phyloP scores from a whole-genome alignment of 2,329 filamentous ascomycete genomes.

The Epichloe glyceriae region DNA sequence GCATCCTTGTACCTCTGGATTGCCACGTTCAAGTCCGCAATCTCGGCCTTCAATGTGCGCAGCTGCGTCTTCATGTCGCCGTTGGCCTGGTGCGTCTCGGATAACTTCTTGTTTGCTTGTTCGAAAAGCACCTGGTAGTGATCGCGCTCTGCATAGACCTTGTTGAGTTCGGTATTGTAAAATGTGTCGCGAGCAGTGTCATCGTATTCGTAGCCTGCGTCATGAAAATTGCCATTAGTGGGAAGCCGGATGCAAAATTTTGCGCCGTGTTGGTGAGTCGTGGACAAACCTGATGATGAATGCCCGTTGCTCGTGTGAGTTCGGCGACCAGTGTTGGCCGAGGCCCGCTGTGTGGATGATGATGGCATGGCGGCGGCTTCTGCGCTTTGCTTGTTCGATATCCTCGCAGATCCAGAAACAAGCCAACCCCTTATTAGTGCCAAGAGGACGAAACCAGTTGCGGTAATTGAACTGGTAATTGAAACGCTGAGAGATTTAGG shows the following conservation, averaged over 20 bases:
- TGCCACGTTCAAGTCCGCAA: neutral
- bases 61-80: constrained; percentile 10
- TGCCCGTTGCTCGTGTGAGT: constrained; percentile 1
- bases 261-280: too few relatives aligned
- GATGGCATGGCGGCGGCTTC: constrained; percentile 6
- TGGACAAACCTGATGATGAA: constrained; percentile 3
- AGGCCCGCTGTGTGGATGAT: constrained; percentile 7
- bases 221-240: too few relatives aligned
- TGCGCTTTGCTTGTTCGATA: neutral
- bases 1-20: constrained; percentile 10
- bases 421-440: neutral
- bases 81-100: constrained; percentile 12
- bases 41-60: constrained; percentile 1
- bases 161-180: constrained; percentile 14
- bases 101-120: constrained; percentile 17
- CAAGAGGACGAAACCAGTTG: neutral
- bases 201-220: constrained; percentile 7
- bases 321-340: constrained; percentile 10
- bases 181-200: constrained; percentile 10
- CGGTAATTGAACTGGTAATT: neutral
- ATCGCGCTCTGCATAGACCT: constrained; percentile 11
- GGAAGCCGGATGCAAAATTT: too few relatives aligned
- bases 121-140: constrained; percentile 15
- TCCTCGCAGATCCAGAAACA: neutral
- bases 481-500: neutral